phyloP scores from a whole-genome alignment of 441 rosid genomes.

The Erodium trifolium region DNA sequence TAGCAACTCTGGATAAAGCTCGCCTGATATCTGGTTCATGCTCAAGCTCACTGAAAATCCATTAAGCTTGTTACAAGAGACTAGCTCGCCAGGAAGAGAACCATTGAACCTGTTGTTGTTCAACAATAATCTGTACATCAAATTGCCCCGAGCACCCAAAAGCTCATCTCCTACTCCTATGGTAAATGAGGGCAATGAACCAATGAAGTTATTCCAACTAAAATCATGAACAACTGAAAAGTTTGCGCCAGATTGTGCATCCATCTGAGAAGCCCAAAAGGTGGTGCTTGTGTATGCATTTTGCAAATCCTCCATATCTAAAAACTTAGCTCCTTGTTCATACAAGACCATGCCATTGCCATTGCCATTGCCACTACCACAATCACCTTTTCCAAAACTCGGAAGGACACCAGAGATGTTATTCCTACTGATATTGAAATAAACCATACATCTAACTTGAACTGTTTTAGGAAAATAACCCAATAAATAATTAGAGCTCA shows the following conservation, averaged over 20 bases:
- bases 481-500: slow-evolving; percentile 45
- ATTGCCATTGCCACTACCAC: slow-evolving; percentile 12
- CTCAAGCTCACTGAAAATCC: slow-evolving; percentile 48
- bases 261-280: slow-evolving; percentile 20
- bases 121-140: slow-evolving; percentile 38
- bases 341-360: too few species aligned
- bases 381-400: slow-evolving; percentile 27
- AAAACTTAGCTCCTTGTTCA: slow-evolving; percentile 15
- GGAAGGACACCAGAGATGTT: slow-evolving; percentile 41
- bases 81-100: slow-evolving; percentile 30
- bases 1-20: slow-evolving; percentile 22
- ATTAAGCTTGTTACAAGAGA: slow-evolving; percentile 32
- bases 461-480: slow-evolving; percentile 42
- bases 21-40: slow-evolving; percentile 38
- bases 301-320: slow-evolving; percentile 31
- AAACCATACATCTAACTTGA: slow-evolving; percentile 50
- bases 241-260: slow-evolving; percentile 7
- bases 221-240: slow-evolving; percentile 43
- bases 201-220: slow-evolving; percentile 46
- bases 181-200: slow-evolving; percentile 39
- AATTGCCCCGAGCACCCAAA: slow-evolving; percentile 20
- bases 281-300: slow-evolving; percentile 29
- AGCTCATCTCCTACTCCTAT: slow-evolving; percentile 27
- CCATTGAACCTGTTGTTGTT: slow-evolving; percentile 45
- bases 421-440: slow-evolving; percentile 50